Percentiles rank a stretch among this genome's conserved stretches.
Conservation (phyloP, 345 rosid species). For the Atalantia buxifolia region DNA sequence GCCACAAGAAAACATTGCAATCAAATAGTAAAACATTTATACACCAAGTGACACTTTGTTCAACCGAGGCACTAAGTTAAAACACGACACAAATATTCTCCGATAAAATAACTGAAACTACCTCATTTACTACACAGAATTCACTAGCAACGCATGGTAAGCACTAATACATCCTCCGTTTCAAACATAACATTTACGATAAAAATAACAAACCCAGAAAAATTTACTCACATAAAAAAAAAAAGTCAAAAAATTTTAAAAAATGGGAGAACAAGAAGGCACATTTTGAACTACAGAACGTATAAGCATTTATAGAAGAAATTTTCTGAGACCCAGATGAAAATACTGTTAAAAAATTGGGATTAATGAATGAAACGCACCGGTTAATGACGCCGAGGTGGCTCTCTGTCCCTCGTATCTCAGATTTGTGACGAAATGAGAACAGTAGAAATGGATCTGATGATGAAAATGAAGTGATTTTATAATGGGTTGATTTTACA, state of each 20-base stretch:
- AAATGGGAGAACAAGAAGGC: too few relatives aligned
- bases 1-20: background rate
- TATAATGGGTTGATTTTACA: background rate
- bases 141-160: background rate
- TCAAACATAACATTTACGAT: background rate
- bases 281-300: background rate
- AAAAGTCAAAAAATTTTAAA: too few relatives aligned
- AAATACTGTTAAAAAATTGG: background rate
- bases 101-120: background rate
- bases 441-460: conserved; percentile 7
- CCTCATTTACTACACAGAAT: background rate
- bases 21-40: background rate
- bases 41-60: background rate
- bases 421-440: conserved; percentile 3
- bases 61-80: background rate
- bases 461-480: background rate
- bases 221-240: background rate
- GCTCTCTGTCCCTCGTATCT: conserved; percentile 1
- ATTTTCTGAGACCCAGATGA: background rate
- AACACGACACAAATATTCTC: background rate
- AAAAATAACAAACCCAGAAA: background rate
- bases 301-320: background rate
- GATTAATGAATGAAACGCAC: background rate
- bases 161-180: background rate
- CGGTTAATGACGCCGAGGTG: background rate